Percentiles rank a stretch among this genome's conserved stretches.
Evolutionary conservation across 371 early-diverging fungal species (phyloP).

Genomic region (Rhizopus delemar): DNA sequence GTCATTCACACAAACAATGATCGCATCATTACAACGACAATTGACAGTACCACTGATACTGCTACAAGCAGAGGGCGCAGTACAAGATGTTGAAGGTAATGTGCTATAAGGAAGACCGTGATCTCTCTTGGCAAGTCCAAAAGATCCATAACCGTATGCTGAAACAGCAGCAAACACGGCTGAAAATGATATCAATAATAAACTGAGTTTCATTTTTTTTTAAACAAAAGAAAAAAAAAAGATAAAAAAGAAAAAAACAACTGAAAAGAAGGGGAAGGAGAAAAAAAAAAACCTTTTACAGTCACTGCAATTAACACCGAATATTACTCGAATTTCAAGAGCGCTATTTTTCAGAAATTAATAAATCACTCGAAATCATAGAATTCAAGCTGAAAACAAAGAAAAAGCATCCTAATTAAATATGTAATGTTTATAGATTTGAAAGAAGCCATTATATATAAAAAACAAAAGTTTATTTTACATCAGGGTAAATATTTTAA

Average conservation of each 20-base stretch:
- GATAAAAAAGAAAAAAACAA: neutral
- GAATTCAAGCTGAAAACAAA: too few species aligned
- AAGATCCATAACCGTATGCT: constrained; percentile 5
- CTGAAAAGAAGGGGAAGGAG: neutral
- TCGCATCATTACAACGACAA: constrained; percentile 38
- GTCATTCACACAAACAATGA: constrained; percentile 37
- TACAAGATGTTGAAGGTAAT: constrained; percentile 36
- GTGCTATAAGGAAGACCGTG: constrained; percentile 40
- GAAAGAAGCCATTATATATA: too few species aligned
- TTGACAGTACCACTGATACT: constrained; percentile 28
- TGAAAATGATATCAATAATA: constrained; percentile 19
- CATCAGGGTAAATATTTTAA: too few species aligned
- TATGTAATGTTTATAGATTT: too few species aligned
- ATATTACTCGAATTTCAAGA: too few species aligned
- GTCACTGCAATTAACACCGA: too few species aligned
- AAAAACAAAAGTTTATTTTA: too few species aligned
- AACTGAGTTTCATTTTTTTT: constrained; percentile 30
- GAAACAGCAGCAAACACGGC: constrained; percentile 11
- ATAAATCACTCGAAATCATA: too few species aligned
- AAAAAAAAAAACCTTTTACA: too few species aligned
- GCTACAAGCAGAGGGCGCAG: constrained; percentile 30
- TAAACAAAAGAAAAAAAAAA: neutral
- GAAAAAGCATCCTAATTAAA: too few species aligned
- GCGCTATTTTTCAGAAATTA: too few species aligned
- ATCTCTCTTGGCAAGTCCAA: constrained; percentile 34